Conservation (phyloP, 805 yeast genomes). For the Saccharomycopsis sp. region DNA sequence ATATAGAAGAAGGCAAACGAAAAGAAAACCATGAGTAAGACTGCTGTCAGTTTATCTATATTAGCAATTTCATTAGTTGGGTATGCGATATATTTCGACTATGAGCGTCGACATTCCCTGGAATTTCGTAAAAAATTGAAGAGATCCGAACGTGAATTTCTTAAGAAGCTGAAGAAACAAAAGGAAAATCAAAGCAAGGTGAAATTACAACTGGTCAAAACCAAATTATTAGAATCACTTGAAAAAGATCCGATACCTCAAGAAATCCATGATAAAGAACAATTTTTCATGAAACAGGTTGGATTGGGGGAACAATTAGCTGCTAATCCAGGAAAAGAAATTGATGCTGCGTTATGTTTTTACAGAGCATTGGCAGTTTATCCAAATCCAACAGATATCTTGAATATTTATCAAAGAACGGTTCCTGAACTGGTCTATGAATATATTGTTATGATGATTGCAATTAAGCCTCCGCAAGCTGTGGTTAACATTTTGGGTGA, state of each 20-base stretch:
- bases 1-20: background rate
- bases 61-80: constrained; percentile 54
- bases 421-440: constrained; percentile 80
- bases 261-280: constrained; percentile 61
- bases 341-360: constrained; percentile 83
- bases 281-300: constrained; percentile 75
- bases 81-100: constrained; percentile 87
- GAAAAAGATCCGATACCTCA: constrained; percentile 69
- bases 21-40: constrained; percentile 13
- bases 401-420: constrained; percentile 83
- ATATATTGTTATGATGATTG: constrained; percentile 79
- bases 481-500: constrained; percentile 60
- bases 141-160: constrained; percentile 55
- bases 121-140: constrained; percentile 75
- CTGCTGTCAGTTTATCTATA: constrained; percentile 29
- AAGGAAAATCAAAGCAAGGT: constrained; percentile 54
- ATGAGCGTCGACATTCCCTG: constrained; percentile 75
- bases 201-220: constrained; percentile 53
- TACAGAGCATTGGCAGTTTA: constrained; percentile 90
- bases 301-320: constrained; percentile 80
- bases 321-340: constrained; percentile 55
- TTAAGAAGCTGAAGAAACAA: constrained; percentile 45
- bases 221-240: constrained; percentile 57
- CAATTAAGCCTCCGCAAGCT: constrained; percentile 80
- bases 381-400: constrained; percentile 90